Conservation (phyloP, 495 filamentous ascomycete species). For the Letharia lupina region DNA sequence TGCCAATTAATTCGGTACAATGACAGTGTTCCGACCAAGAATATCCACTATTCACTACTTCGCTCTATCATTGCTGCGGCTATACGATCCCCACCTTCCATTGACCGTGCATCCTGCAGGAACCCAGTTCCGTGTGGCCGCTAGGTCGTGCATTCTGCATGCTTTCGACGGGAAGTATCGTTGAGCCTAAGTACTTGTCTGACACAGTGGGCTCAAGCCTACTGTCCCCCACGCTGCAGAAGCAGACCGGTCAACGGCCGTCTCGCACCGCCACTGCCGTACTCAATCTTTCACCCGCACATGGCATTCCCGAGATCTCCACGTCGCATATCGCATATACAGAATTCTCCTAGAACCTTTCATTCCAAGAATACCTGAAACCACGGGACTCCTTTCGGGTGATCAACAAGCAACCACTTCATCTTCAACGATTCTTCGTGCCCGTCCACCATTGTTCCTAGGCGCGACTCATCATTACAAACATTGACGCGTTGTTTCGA, state of each 20-base stretch:
- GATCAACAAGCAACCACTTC: conserved; percentile 15
- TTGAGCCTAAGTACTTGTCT: background rate
- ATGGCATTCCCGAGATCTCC: conserved; percentile 16
- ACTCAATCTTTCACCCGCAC: background rate
- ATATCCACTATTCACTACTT: background rate
- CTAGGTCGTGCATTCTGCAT: conserved; percentile 10
- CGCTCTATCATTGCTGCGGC: conserved; percentile 12
- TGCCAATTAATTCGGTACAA: too few species aligned
- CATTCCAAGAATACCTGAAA: conserved; percentile 21
- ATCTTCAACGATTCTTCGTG: conserved; percentile 6
- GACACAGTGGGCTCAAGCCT: conserved; percentile 2
- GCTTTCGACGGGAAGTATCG: conserved; percentile 4
- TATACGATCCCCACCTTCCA: conserved; percentile 9
- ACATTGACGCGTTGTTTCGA: background rate
- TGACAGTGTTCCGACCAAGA: background rate
- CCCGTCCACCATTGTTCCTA: background rate
- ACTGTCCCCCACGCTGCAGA: conserved; percentile 11
- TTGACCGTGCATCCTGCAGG: conserved; percentile 12
- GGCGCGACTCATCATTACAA: conserved; percentile 7
- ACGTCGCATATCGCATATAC: conserved; percentile 23
- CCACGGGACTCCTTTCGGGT: conserved; percentile 8
- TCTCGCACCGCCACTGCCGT: conserved; percentile 11
- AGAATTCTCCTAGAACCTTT: conserved; percentile 17
- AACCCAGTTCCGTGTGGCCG: conserved; percentile 8
- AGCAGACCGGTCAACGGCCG: conserved; percentile 6